Evolutionary conservation across 2,329 filamentous ascomycete genomes (phyloP).

Genomic region (Fusarium sp.): DNA sequence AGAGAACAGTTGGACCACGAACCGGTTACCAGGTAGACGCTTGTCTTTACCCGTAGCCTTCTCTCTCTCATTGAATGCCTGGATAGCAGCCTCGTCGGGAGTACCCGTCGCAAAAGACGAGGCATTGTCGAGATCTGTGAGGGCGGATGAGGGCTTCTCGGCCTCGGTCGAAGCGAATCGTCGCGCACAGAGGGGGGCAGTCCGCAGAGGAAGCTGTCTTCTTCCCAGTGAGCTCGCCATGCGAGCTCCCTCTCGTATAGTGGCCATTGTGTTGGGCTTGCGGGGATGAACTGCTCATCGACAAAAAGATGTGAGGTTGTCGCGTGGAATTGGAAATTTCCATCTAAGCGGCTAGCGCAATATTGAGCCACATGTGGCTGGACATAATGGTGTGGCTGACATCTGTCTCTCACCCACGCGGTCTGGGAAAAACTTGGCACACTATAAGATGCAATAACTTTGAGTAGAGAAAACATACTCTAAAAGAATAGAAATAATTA

Average conservation of each 20-base stretch:
- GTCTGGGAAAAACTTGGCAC: too few relatives aligned
- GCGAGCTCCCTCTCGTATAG: conserved; percentile 59
- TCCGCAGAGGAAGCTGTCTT: conserved; percentile 49
- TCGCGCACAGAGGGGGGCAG: conserved; percentile 49
- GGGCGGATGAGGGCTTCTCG: conserved; percentile 53
- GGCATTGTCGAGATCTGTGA: conserved; percentile 66
- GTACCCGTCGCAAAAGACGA: conserved; percentile 64
- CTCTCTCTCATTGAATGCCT: conserved; percentile 60
- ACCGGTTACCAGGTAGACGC: conserved; percentile 65
- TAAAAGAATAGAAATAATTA: too few relatives aligned
- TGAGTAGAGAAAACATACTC: too few relatives aligned
- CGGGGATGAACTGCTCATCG: conserved; percentile 35
- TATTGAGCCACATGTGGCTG: conserved; percentile 43
- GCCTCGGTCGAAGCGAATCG: conserved; percentile 66
- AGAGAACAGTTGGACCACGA: conserved; percentile 36
- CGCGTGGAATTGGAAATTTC: conserved; percentile 55
- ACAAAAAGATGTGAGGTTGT: conserved; percentile 44
- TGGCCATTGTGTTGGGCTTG: conserved; percentile 56
- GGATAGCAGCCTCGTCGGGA: conserved; percentile 57
- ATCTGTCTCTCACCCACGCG: too few relatives aligned
- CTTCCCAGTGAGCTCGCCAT: conserved; percentile 53
- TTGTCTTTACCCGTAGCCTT: conserved; percentile 54
- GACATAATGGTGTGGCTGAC: background rate
- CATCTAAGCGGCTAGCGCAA: conserved; percentile 46
- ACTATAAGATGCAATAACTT: too few relatives aligned